These are phyloP conservation scores for Scenedesmus sp. DNA, from an alignment of 163 green algal species.

Conservation along the genomic window DNA sequence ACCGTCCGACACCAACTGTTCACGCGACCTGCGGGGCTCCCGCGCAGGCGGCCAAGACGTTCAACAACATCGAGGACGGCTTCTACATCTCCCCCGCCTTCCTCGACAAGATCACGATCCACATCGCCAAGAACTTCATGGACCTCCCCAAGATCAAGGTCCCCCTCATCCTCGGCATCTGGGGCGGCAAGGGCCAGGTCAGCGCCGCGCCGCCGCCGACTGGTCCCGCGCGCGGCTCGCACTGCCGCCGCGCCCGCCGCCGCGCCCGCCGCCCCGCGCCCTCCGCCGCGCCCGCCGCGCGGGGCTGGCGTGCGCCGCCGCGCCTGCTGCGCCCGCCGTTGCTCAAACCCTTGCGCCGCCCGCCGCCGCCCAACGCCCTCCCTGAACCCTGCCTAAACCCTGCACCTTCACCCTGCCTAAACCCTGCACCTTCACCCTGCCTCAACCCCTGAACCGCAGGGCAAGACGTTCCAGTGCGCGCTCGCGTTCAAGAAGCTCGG, in stretches of 20 bases:
- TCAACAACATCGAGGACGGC: slow-evolving; percentile 95
- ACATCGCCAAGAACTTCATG: slow-evolving; percentile 99
- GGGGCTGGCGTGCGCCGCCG: too few relatives aligned
- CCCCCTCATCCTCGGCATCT: slow-evolving; percentile 97
- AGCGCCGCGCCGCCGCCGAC: too few relatives aligned
- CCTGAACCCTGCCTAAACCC: slow-evolving; percentile 27
- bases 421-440: too few relatives aligned
- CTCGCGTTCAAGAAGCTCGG: slow-evolving; percentile 99
- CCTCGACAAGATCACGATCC: slow-evolving; percentile 98
- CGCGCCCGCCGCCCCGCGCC: too few relatives aligned
- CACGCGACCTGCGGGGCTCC: too few relatives aligned
- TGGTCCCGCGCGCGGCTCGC: too few relatives aligned
- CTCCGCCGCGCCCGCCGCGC: too few relatives aligned
- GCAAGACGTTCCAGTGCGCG: slow-evolving; percentile 97
- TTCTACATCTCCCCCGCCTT: slow-evolving; percentile 99
- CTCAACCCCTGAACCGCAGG: slow-evolving; percentile 57
- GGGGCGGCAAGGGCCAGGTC: slow-evolving; percentile 99
- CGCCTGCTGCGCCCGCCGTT: too few relatives aligned
- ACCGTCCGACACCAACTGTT: too few relatives aligned
- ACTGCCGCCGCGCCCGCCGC: background rate
- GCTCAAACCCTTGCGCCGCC: too few relatives aligned
- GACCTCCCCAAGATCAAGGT: slow-evolving; percentile 99
- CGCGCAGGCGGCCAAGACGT: slow-evolving; percentile 70
- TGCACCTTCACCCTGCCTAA: too few relatives aligned
- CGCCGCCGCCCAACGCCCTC: too few relatives aligned